Percentiles rank a stretch among this genome's conserved stretches.
Conservation (phyloP, 2,329 filamentous ascomycete genomes). For the Reticulascus tulasneorum region DNA sequence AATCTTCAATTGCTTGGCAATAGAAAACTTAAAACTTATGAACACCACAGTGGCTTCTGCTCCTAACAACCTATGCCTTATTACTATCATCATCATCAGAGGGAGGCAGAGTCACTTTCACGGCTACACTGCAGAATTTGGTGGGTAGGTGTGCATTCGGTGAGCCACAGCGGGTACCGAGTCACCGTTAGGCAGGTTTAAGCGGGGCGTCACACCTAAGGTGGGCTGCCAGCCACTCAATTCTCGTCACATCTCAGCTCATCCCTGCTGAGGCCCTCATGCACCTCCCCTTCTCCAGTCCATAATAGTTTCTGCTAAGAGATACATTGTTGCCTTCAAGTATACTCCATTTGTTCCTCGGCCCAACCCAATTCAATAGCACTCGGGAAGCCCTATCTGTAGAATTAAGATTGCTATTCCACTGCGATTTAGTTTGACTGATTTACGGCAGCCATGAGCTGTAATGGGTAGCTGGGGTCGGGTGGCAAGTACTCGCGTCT, state of each 20-base stretch:
- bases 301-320: constrained; percentile 28
- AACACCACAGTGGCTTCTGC: too few species aligned
- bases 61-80: too few species aligned
- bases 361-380: too few species aligned
- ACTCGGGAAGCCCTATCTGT: not conserved
- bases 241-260: constrained; percentile 8
- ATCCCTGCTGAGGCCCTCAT: constrained; percentile 10
- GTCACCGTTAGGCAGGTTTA: constrained; percentile 2
- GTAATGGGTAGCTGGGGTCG: too few species aligned
- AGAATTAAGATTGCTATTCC: not conserved
- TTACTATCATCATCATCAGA: too few species aligned
- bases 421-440: constrained; percentile 22
- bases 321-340: not conserved
- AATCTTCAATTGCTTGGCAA: too few species aligned
- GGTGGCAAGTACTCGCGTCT: too few species aligned
- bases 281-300: constrained; percentile 21
- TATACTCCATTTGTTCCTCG: too few species aligned
- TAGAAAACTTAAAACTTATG: too few species aligned
- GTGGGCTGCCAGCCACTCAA: constrained; percentile 22
- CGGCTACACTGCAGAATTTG: constrained; percentile 2
- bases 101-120: too few species aligned
- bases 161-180: constrained; percentile 3
- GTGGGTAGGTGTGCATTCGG: constrained; percentile 5
- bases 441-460: constrained; percentile 18
- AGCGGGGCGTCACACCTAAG: constrained; percentile 6